Base-by-base conservation (phyloP, 1,284 basidiomycete genomes). In the Cryptococcus amylolentus region DNA sequence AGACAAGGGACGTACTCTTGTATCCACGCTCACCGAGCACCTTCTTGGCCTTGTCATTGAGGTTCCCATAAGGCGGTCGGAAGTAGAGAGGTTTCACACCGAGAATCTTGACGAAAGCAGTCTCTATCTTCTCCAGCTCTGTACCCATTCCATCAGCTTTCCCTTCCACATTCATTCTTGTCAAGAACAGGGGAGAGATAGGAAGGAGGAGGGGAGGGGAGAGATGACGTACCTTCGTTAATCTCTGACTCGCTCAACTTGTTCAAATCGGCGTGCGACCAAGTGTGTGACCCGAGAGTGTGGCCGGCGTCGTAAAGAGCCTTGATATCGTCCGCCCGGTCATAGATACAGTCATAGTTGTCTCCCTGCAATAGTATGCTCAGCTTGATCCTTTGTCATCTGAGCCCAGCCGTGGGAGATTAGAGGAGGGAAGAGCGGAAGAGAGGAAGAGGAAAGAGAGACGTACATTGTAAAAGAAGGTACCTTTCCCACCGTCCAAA, bases 261-360 rank as follows among this genome's bases (percentile, higher is more conserved):
- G 27, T 73, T 77, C 18, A 84, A 65, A 63, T 84, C 76, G 18
- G 72, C 64, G 66, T 84, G 83, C 6, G 73, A 71, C 83, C 83
- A 85, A 28, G 82, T 82, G 63, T 84, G 83, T 23, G 80, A 82
- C 5, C 76, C 83, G 41, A 85, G 64, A 49, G 82, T 81, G 67
- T 84, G 83, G 3, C 80, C 80, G 12, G 62, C 60, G 10, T 63
- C 60, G 49, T 60, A 57, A 2, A 67, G 58, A 27, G 61, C 65
- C 47, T 66, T 62, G 53, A 75, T 61, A n/a, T 66, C 57, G 46
- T 75, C 65, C 10, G 73, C 75, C 5, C 63, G 57, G 62, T 77
- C 72, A 71, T 84, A 84, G 63, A 84, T 84, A 69, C 83, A 84
- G n/a, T 63, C 80, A 49, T 76, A 66, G 61, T 72, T 68, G 62